These are phyloP conservation scores for Fusarium sp. DNA, from an alignment of 2,329 filamentous ascomycete species.

Conservation along the genomic window DNA sequence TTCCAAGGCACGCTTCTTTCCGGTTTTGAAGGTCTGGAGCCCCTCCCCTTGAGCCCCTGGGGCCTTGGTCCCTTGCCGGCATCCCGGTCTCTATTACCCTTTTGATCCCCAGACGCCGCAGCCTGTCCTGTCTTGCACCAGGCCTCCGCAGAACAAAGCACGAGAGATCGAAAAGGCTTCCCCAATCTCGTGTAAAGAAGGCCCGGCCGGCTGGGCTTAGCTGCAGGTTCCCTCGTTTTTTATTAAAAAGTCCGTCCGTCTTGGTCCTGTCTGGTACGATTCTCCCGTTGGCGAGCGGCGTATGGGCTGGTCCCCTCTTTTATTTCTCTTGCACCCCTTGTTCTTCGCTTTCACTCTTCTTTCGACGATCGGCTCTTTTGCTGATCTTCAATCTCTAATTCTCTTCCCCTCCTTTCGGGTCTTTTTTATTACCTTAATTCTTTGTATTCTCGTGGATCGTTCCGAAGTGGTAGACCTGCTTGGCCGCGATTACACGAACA, in stretches of 20 bases:
- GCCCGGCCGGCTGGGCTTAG: not conserved
- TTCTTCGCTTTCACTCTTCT: slow-evolving; percentile 28
- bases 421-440: slow-evolving; percentile 5
- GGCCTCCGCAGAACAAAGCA: not conserved
- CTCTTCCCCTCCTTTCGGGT: slow-evolving; percentile 15
- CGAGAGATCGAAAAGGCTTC: slow-evolving; percentile 22
- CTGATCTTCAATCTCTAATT: slow-evolving; percentile 38
- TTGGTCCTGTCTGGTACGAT: slow-evolving; percentile 47
- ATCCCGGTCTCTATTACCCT: slow-evolving; percentile 36
- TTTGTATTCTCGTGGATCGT: slow-evolving; percentile 25
- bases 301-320: slow-evolving; percentile 48
- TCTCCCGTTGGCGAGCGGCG: slow-evolving; percentile 33
- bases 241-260: slow-evolving; percentile 32
- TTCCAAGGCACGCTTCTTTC: slow-evolving; percentile 11
- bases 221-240: slow-evolving; percentile 5
- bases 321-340: slow-evolving; percentile 29
- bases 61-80: not conserved
- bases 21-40: slow-evolving; percentile 12
- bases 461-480: slow-evolving; percentile 25
- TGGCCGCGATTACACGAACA: not conserved
- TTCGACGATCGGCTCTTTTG: slow-evolving; percentile 29
- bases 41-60: slow-evolving; percentile 6
- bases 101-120: slow-evolving; percentile 27
- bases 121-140: slow-evolving; percentile 17
- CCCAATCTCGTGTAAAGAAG: slow-evolving; percentile 25